A percentile compares a stretch with the other conserved stretches of the same genome.
Evolutionary conservation across 805 yeast genomes (phyloP).

Genomic region (Ogataea nitratoaversa): DNA sequence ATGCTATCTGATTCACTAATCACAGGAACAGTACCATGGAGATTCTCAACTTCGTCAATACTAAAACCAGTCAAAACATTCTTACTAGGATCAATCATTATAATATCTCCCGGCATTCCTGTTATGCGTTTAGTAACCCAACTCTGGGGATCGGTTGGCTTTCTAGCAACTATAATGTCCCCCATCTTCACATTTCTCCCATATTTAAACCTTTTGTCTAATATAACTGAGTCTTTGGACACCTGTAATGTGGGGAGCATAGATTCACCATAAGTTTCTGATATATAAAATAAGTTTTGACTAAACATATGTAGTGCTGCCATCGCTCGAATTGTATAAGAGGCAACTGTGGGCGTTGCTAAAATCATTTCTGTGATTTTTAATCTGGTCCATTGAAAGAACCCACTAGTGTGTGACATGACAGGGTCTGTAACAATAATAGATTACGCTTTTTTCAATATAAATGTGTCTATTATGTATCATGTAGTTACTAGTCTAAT

Average conservation of each 20-base stretch:
- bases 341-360: constrained; percentile 14
- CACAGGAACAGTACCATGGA: constrained; percentile 1
- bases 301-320: constrained; percentile 57
- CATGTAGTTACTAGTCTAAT: too few relatives aligned
- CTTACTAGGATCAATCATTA: constrained; percentile 75
- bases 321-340: constrained; percentile 51
- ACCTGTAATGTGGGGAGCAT: constrained; percentile 89
- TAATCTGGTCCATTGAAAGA: background rate
- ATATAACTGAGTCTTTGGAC: constrained; percentile 73
- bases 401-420: background rate
- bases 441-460: too few relatives aligned
- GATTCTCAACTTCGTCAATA: constrained; percentile 5
- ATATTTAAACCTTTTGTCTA: constrained; percentile 54
- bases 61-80: constrained; percentile 37
- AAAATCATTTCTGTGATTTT: background rate
- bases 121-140: constrained; percentile 90
- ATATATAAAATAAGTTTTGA: constrained; percentile 22
- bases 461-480: too few relatives aligned
- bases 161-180: constrained; percentile 80
- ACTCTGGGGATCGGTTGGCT: constrained; percentile 84
- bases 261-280: constrained; percentile 83
- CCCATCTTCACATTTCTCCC: constrained; percentile 75
- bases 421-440: too few relatives aligned
- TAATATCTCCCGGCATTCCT: constrained; percentile 93
- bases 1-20: background rate